Percentiles rank a stretch among this genome's conserved stretches.
Evolutionary conservation across 1,139 yeast genomes (phyloP).

Genomic region (Taiozyma sp.): DNA sequence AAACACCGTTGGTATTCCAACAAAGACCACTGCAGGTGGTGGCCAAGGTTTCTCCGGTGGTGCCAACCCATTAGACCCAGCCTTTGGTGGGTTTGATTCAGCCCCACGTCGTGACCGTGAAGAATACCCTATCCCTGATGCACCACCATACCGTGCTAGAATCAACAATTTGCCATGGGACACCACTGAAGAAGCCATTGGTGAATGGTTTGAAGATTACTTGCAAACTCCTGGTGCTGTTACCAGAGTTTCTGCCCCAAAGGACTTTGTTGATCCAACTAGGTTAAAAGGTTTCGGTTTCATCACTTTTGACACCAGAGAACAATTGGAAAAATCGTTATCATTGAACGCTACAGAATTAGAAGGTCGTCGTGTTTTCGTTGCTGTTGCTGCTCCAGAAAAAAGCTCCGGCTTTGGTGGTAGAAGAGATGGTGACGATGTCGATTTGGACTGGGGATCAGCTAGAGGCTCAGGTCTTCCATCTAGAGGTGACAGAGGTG

Average conservation of each 20-base stretch:
- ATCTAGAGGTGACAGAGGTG: constrained; percentile 13
- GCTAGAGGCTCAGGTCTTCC: constrained; percentile 9
- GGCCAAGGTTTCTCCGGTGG: constrained; percentile 23
- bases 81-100: constrained; percentile 27
- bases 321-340: constrained; percentile 64
- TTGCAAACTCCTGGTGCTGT: constrained; percentile 55
- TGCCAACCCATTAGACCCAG: constrained; percentile 31
- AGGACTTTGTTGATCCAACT: constrained; percentile 53
- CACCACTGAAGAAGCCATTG: constrained; percentile 58
- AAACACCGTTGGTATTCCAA: constrained; percentile 28
- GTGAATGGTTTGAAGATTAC: constrained; percentile 62
- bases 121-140: constrained; percentile 84
- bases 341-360: constrained; percentile 57
- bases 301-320: constrained; percentile 67
- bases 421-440: constrained; percentile 39
- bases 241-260: constrained; percentile 52
- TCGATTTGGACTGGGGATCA: constrained; percentile 42
- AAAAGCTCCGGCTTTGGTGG: constrained; percentile 34
- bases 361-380: constrained; percentile 72
- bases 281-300: constrained; percentile 84
- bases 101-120: constrained; percentile 40
- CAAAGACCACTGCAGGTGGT: constrained; percentile 13
- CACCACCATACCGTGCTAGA: constrained; percentile 88
- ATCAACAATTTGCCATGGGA: constrained; percentile 86
- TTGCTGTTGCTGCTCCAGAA: constrained; percentile 88